Conservation (phyloP, 129 eudicot species). For the Escallonia rubra region DNA sequence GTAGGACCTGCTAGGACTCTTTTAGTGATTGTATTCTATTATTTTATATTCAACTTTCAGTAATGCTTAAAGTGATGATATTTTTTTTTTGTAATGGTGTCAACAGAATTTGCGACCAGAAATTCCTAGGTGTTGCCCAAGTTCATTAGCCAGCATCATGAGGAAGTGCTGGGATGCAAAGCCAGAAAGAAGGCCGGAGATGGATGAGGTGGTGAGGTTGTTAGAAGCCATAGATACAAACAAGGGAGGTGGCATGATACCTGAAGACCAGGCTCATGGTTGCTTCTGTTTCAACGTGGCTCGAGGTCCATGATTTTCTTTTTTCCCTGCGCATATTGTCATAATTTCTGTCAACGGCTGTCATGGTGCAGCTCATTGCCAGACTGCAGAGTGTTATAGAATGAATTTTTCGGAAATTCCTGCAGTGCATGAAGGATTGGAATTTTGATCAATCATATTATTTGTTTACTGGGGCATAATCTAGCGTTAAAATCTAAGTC, state of each 20-base stretch:
- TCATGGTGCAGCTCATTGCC: background rate
- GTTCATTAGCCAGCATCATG: slow-evolving; percentile 71
- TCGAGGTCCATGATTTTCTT: slow-evolving; percentile 70
- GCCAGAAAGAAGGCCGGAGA: slow-evolving; percentile 79
- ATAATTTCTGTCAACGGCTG: background rate
- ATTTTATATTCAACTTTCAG: no score
- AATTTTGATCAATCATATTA: background rate
- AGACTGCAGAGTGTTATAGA: background rate
- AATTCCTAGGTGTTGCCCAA: slow-evolving; percentile 84
- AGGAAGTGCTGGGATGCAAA: slow-evolving; percentile 84
- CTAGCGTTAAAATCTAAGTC: no score
- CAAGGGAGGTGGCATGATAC: slow-evolving; percentile 96
- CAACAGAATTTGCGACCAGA: slow-evolving; percentile 77
- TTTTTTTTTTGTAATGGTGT: background rate
- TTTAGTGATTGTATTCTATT: no score
- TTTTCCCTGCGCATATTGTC: background rate
- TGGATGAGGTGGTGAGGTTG: slow-evolving; percentile 87
- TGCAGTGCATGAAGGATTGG: slow-evolving; percentile 1
- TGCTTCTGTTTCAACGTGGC: slow-evolving; percentile 60
- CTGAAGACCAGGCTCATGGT: slow-evolving; percentile 63
- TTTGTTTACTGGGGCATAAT: background rate
- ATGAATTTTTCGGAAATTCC: background rate
- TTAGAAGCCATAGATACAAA: slow-evolving; percentile 86
- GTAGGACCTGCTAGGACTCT: no score
- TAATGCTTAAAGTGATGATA: no score